Evolutionary conservation across 2,329 filamentous ascomycete genomes (phyloP).

Genomic region (Hymenoscyphus occultus): DNA sequence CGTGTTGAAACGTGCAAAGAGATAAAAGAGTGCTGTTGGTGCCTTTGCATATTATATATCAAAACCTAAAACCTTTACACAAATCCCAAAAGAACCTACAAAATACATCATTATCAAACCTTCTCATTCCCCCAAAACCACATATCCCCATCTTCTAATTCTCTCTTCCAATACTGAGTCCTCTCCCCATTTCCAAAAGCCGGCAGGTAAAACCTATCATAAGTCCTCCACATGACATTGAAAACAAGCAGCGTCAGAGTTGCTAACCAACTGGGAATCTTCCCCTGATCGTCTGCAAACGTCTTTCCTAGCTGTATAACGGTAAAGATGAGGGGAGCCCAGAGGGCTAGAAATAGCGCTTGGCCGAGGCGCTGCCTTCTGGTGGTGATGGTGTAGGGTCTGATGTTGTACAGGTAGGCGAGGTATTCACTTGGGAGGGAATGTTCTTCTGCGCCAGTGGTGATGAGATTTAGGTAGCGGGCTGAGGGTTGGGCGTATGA

Average conservation of each 20-base stretch:
- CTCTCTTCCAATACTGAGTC: constrained; percentile 38
- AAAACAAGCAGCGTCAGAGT: constrained; percentile 51
- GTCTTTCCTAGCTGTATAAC: constrained; percentile 47
- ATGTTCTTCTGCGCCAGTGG: constrained; percentile 75
- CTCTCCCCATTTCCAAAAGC: constrained; percentile 86
- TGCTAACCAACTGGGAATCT: constrained; percentile 65
- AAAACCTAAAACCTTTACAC: too few species aligned
- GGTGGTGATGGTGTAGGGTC: constrained; percentile 68
- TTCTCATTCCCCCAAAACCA: constrained; percentile 10
- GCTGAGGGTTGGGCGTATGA: constrained; percentile 78
- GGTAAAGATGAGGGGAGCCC: constrained; percentile 55
- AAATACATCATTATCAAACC: constrained; percentile 1
- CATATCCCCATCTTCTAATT: constrained; percentile 17
- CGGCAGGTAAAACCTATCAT: constrained; percentile 61
- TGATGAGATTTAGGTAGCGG: constrained; percentile 79
- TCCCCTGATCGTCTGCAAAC: constrained; percentile 65
- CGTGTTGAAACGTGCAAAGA: too few species aligned
- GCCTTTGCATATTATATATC: too few species aligned
- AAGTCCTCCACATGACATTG: constrained; percentile 57
- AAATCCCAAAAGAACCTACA: neutral
- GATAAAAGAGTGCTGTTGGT: too few species aligned
- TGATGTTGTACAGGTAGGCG: constrained; percentile 65
- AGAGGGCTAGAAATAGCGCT: constrained; percentile 57
- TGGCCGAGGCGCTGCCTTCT: constrained; percentile 64
- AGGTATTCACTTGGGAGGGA: constrained; percentile 76